These are phyloP conservation scores for Nemania abortiva DNA, from an alignment of 2,329 filamentous ascomycete genomes.

Conservation along the genomic window DNA sequence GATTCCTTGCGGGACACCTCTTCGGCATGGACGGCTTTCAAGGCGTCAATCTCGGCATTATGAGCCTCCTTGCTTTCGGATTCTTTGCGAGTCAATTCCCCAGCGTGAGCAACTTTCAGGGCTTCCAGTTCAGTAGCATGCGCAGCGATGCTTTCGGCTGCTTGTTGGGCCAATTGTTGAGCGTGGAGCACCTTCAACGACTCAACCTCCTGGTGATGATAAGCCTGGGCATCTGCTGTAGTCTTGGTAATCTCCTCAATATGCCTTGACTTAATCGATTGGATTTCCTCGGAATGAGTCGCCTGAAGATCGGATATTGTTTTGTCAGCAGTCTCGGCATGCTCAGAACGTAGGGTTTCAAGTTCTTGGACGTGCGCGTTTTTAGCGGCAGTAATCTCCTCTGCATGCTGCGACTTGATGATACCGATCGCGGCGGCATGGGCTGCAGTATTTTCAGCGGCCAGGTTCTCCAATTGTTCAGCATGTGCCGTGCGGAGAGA, in stretches of 20 bases:
- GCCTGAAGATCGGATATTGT: constrained; percentile 34
- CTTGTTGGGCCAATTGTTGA: constrained; percentile 38
- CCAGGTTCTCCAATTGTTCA: constrained; percentile 43
- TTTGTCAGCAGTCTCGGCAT: constrained; percentile 34
- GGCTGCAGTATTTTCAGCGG: constrained; percentile 44
- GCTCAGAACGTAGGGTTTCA: constrained; percentile 34
- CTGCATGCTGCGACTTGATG: constrained; percentile 43
- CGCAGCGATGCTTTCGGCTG: constrained; percentile 38
- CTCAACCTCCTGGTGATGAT: constrained; percentile 43
- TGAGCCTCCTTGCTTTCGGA: constrained; percentile 25
- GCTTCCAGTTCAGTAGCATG: constrained; percentile 37
- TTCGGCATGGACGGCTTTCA: constrained; percentile 40
- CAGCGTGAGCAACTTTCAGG: constrained; percentile 25
- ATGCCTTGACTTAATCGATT: constrained; percentile 45
- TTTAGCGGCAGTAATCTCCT: constrained; percentile 35
- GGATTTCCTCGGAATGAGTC: constrained; percentile 43
- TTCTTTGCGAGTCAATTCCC: constrained; percentile 30
- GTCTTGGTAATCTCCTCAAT: constrained; percentile 41
- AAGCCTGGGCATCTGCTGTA: constrained; percentile 38
- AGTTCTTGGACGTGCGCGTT: constrained; percentile 38
- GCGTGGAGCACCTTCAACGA: constrained; percentile 41
- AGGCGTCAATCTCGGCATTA: constrained; percentile 43
- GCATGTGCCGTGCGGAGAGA: constrained; percentile 49
- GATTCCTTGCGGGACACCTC: constrained; percentile 29
- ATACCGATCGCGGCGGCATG: constrained; percentile 44